Base-by-base conservation (phyloP, 371 early-diverging fungal species). In the Choanephora cucurbitarum region DNA sequence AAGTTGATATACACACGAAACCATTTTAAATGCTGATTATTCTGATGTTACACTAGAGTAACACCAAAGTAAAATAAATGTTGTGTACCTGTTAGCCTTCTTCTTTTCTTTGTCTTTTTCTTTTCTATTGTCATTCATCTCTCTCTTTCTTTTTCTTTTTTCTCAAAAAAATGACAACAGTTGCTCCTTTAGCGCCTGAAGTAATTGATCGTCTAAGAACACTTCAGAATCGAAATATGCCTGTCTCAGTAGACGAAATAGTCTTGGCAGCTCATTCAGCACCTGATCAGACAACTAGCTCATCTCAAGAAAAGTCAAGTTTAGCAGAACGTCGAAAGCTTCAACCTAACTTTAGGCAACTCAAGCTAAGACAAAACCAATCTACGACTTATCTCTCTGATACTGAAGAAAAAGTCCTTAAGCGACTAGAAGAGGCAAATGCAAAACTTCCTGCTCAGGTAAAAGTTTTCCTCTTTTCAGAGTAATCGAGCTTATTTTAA, bases 361-460 rank as follows among this genome's bases (percentile, higher is more conserved):
- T 59, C 21, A 60, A 59, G 33, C 48, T 62, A 52, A 44, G 31
- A 56, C 46, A 13, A 42, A 55, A 23, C 37, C 51, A 34, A 55
- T 40, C 18, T 22, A 17, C 33, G 18, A 11, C 45, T 21, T 33
- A 43, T 37, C 24, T 33, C 28, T 17, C 33, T 18, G 13, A 53
- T 23, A 13, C 39, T 15, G 22, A 43, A 18, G 13, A 50, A 22
- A 34, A 78, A 69, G 44, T 59, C 18, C 49, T 73, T 9, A 60
- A 67, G 42, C 57, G 69, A 31, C 52, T 79, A 15, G 65, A 75
- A 50, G 59, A 69, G 46, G 72, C 73, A 37, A 75, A 79, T 63
- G 75, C 75, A 24, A 65, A 66, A 42, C 49, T 75, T n/a, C 73
- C 79, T 19, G 68, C 72, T 54, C 75, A 79, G 58, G 79, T 73